Evolutionary conservation across 805 yeast species (phyloP).

Genomic region (Brettanomyces bruxellensis): DNA sequence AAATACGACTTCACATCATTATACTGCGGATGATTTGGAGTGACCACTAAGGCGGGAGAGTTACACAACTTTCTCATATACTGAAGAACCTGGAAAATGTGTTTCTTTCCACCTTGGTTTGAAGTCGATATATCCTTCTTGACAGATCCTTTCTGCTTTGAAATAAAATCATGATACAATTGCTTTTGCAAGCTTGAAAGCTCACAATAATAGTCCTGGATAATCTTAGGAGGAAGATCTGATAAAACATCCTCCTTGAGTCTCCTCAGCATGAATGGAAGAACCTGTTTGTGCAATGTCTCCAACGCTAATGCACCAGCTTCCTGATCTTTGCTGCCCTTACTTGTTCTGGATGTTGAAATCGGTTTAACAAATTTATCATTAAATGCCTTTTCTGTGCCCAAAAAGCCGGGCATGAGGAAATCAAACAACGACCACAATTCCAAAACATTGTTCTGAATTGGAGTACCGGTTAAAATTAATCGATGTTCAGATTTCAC

Average conservation of each 20-base stretch:
- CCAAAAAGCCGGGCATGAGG: slow-evolving; percentile 97
- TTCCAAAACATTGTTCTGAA: slow-evolving; percentile 93
- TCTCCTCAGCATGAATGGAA: slow-evolving; percentile 94
- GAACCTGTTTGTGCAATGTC: slow-evolving; percentile 90
- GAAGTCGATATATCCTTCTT: slow-evolving; percentile 47
- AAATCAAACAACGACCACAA: slow-evolving; percentile 97
- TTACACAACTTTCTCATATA: slow-evolving; percentile 96
- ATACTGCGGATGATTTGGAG: slow-evolving; percentile 76
- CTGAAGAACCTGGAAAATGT: slow-evolving; percentile 94
- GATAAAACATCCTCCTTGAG: slow-evolving; percentile 92
- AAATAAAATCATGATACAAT: slow-evolving; percentile 82
- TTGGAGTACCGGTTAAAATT: slow-evolving; percentile 93
- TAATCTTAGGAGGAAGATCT: slow-evolving; percentile 95
- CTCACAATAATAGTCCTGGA: slow-evolving; percentile 97
- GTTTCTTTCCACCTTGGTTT: slow-evolving; percentile 54
- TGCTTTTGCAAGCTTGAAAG: slow-evolving; percentile 83
- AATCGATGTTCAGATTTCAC: slow-evolving; percentile 82
- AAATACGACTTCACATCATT: slow-evolving; percentile 57
- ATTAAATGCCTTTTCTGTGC: slow-evolving; percentile 88
- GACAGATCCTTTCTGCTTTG: slow-evolving; percentile 69
- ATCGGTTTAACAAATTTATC: slow-evolving; percentile 97
- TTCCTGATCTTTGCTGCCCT: slow-evolving; percentile 90
- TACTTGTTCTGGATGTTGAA: slow-evolving; percentile 84
- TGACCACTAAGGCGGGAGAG: slow-evolving; percentile 86
- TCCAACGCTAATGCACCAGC: slow-evolving; percentile 95